These are phyloP conservation scores for Lonicera japonica DNA, from an alignment of 129 eudicot genomes.

Conservation along the genomic window DNA sequence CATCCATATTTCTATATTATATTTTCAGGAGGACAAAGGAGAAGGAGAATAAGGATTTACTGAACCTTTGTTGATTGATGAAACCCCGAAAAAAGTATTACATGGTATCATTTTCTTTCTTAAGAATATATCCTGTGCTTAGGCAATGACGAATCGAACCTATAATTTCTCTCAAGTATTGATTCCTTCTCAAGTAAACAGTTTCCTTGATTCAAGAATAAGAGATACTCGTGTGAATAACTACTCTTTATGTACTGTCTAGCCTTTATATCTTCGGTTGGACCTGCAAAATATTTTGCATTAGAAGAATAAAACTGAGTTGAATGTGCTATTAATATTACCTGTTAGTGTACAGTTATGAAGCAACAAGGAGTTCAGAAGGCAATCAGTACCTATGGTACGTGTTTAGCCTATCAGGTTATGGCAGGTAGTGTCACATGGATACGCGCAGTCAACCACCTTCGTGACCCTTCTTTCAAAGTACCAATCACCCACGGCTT, in stretches of 20 bases:
- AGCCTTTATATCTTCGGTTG: not conserved
- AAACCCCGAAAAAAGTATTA: not conserved
- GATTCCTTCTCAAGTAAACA: not conserved
- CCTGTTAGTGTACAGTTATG: too few relatives aligned
- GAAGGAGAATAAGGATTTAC: not conserved
- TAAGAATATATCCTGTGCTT: not conserved
- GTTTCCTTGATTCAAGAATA: not conserved
- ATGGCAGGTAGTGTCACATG: constrained; percentile 75
- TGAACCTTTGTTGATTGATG: not conserved
- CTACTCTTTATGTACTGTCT: not conserved
- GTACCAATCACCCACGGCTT: constrained; percentile 97
- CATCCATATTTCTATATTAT: too few relatives aligned
- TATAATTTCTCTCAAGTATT: not conserved
- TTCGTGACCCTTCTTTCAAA: constrained; percentile 55
- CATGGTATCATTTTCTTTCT: not conserved
- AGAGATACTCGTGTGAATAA: not conserved
- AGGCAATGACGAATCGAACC: not conserved
- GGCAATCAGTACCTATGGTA: not conserved
- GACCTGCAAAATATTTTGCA: not conserved
- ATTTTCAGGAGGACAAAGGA: not conserved
- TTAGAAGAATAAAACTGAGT: not conserved
- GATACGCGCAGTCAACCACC: constrained; percentile 76
- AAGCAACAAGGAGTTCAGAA: not conserved
- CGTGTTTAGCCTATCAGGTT: constrained; percentile 41
- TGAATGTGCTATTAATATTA: not conserved